Evolutionary conservation across 2,329 filamentous ascomycete genomes (phyloP).

Genomic region (Bertia moriformis): DNA sequence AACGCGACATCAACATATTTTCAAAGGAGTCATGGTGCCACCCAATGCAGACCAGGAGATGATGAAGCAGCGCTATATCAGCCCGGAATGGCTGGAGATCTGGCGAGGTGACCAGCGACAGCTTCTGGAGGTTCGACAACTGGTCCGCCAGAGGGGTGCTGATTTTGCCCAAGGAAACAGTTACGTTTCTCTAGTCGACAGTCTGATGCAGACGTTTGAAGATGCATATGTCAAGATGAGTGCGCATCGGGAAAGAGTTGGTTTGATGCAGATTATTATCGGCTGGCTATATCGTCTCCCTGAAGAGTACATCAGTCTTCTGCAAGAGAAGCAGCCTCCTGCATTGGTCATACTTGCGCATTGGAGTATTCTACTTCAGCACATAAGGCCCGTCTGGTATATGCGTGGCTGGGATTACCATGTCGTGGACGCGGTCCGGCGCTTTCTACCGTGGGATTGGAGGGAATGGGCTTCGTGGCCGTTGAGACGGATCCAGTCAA

Average conservation of each 20-base stretch:
- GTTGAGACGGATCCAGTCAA: no score
- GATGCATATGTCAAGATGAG: neutral
- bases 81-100: neutral
- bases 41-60: no score
- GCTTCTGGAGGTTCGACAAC: neutral
- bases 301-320: constrained; percentile 7
- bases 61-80: neutral
- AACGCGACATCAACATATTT: constrained; percentile 8
- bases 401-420: constrained; percentile 16
- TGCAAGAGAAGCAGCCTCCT: constrained; percentile 1
- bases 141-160: neutral
- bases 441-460: constrained; percentile 7
- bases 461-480: constrained; percentile 7
- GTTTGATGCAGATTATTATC: constrained; percentile 10
- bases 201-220: no score
- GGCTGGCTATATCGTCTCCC: constrained; percentile 15
- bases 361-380: constrained; percentile 14
- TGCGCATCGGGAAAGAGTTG: constrained; percentile 1
- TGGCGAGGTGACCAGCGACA: neutral
- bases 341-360: constrained; percentile 12
- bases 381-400: constrained; percentile 14
- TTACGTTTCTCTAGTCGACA: no score
- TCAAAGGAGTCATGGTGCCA: constrained; percentile 11
- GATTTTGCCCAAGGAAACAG: neutral
- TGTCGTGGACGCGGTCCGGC: constrained; percentile 12